Evolutionary conservation across 768 basidiomycete genomes (phyloP).

Genomic region (Tylopilus vinaceipallidus): DNA sequence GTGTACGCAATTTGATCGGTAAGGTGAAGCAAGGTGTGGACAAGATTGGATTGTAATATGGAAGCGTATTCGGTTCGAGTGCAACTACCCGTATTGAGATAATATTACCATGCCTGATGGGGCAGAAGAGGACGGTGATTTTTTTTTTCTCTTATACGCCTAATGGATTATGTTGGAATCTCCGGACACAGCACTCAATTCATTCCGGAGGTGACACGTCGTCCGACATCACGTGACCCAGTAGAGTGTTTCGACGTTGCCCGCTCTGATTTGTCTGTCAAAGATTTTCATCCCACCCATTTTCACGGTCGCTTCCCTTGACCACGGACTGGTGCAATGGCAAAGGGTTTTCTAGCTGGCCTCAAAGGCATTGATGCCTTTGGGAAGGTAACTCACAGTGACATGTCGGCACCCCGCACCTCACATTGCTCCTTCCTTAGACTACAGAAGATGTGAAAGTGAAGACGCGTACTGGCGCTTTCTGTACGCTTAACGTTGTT

Average conservation of each 20-base stretch:
- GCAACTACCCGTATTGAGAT: not conserved
- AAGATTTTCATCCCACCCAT: no score
- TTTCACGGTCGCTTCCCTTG: constrained; percentile 14
- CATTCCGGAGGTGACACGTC: constrained; percentile 23
- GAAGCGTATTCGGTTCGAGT: not conserved
- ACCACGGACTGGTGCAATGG: constrained; percentile 47
- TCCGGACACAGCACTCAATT: not conserved
- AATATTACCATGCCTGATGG: no score
- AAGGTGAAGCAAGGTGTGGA: constrained; percentile 89
- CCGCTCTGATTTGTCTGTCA: no score
- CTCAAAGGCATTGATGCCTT: constrained; percentile 97
- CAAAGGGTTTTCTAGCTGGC: constrained; percentile 70
- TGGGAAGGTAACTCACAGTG: constrained; percentile 73
- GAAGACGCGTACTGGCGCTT: constrained; percentile 91
- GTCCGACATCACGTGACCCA: constrained; percentile 25
- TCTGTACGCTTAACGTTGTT: constrained; percentile 54
- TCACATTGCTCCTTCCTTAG: constrained; percentile 40
- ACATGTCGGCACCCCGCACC: constrained; percentile 5
- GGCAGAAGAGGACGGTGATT: no score
- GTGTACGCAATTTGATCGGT: constrained; percentile 81
- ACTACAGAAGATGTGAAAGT: constrained; percentile 99
- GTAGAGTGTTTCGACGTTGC: not conserved
- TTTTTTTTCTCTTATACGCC: no score
- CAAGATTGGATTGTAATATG: constrained; percentile 40
- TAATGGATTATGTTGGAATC: not conserved